A percentile compares a stretch with the other conserved stretches of the same genome.
These are phyloP conservation scores for Eremochloa ophiuroides DNA, from an alignment of 176 grass and related monocot species.

Conservation along the genomic window DNA sequence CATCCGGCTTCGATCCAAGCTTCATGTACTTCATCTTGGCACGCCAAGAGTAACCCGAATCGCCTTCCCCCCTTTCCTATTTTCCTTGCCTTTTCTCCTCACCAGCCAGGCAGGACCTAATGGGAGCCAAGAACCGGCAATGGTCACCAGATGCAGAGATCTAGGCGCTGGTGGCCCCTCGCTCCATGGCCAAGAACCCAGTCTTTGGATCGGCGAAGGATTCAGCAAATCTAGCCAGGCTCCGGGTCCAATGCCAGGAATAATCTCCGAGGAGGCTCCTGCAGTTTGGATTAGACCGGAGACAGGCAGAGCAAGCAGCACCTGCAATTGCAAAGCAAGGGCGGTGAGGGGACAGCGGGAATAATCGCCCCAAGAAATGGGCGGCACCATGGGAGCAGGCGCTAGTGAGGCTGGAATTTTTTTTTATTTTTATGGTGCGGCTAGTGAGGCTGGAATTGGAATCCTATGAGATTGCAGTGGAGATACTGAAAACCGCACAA, in stretches of 20 bases:
- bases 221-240: conserved; percentile 31
- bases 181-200: not conserved
- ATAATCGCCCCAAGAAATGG: conserved; percentile 60
- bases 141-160: conserved; percentile 20
- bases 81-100: not conserved
- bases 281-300: conserved; percentile 24
- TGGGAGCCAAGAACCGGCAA: not conserved
- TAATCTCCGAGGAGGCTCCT: conserved; percentile 24
- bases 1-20: conserved; percentile 97
- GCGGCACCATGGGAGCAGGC: conserved; percentile 66
- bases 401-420: conserved; percentile 55
- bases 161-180: conserved; percentile 18
- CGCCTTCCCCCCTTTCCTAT: not conserved
- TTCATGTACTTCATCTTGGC: conserved; percentile 99
- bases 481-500: conserved; percentile 28
- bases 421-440: not conserved
- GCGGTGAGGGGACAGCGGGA: conserved; percentile 61
- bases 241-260: conserved; percentile 45
- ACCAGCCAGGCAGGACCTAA: conserved; percentile 1
- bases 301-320: conserved; percentile 14
- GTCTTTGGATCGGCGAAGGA: conserved; percentile 36
- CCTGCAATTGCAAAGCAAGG: conserved; percentile 49
- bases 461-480: conserved; percentile 17
- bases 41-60: conserved; percentile 25
- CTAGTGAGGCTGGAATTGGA: conserved; percentile 27